Percentiles rank a stretch among this genome's conserved stretches.
phyloP scores from a whole-genome alignment of 2,329 filamentous ascomycete species.

The Leptoxyphium fumago region DNA sequence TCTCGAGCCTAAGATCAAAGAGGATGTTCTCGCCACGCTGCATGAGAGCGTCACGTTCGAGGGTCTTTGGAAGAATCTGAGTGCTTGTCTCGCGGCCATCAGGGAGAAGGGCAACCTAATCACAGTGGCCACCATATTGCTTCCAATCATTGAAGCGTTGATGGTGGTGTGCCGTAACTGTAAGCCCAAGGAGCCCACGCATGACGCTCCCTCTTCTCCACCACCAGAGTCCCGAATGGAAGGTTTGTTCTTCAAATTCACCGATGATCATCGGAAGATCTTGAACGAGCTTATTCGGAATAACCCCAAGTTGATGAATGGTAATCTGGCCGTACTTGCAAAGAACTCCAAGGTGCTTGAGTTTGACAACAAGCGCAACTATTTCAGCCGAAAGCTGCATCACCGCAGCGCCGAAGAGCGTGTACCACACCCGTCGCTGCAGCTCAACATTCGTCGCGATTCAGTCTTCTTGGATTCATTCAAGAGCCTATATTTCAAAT shows the following conservation, averaged over 20 bases:
- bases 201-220: slow-evolving; percentile 51
- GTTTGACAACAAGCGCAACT: slow-evolving; percentile 99
- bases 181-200: slow-evolving; percentile 54
- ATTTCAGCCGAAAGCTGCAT: slow-evolving; percentile 90
- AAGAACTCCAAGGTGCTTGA: slow-evolving; percentile 98
- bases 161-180: slow-evolving; percentile 99
- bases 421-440: slow-evolving; percentile 60
- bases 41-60: slow-evolving; percentile 87
- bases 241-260: slow-evolving; percentile 89
- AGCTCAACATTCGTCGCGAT: slow-evolving; percentile 79
- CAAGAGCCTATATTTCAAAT: slow-evolving; percentile 96
- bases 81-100: slow-evolving; percentile 75
- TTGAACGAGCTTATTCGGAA: slow-evolving; percentile 94
- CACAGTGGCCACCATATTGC: slow-evolving; percentile 87
- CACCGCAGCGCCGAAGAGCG: slow-evolving; percentile 55
- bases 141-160: slow-evolving; percentile 86
- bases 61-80: slow-evolving; percentile 82
- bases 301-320: slow-evolving; percentile 96
- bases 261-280: slow-evolving; percentile 92
- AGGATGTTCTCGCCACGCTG: slow-evolving; percentile 71
- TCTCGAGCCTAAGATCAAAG: slow-evolving; percentile 51
- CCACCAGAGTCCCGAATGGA: slow-evolving; percentile 71
- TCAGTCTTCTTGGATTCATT: slow-evolving; percentile 98
- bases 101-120: slow-evolving; percentile 88
- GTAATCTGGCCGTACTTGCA: slow-evolving; percentile 86